Conservation (phyloP, 305 asterid genomes). For the Andrographis paniculata region DNA sequence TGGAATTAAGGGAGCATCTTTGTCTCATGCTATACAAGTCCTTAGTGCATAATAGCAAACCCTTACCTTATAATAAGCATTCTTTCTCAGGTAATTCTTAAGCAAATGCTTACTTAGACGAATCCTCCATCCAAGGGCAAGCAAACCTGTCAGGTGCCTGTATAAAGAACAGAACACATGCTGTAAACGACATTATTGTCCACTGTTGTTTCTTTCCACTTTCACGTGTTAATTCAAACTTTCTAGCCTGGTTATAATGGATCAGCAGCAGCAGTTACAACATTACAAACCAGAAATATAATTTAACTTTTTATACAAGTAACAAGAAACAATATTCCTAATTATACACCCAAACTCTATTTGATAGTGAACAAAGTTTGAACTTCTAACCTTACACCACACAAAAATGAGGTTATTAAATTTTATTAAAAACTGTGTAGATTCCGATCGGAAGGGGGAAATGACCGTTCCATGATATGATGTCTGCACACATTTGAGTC, state of each 20-base stretch:
- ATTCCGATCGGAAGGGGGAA: neutral
- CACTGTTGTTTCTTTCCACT: neutral
- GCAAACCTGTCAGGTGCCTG: constrained; percentile 82
- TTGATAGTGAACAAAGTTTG: neutral
- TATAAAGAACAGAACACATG: constrained; percentile 12
- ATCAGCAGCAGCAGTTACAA: neutral
- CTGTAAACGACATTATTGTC: neutral
- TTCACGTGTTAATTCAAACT: too few species aligned
- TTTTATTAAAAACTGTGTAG: neutral
- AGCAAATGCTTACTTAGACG: constrained; percentile 88
- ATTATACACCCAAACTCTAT: neutral
- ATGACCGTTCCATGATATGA: neutral
- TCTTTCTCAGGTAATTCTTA: constrained; percentile 68
- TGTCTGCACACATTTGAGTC: neutral
- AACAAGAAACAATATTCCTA: neutral
- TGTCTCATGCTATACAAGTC: too few species aligned
- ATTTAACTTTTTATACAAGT: neutral
- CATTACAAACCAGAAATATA: neutral
- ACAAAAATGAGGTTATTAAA: neutral
- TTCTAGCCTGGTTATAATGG: too few species aligned
- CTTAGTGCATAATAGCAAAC: neutral
- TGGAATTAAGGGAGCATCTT: too few species aligned
- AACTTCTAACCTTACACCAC: neutral
- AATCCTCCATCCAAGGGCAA: constrained; percentile 99
- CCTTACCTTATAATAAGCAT: constrained; percentile 89